Evolutionary conservation across 306 rosid genomes (phyloP), one percentile per base, ranked within the genome.

Genomic region (Prunus fruticosa): DNA sequence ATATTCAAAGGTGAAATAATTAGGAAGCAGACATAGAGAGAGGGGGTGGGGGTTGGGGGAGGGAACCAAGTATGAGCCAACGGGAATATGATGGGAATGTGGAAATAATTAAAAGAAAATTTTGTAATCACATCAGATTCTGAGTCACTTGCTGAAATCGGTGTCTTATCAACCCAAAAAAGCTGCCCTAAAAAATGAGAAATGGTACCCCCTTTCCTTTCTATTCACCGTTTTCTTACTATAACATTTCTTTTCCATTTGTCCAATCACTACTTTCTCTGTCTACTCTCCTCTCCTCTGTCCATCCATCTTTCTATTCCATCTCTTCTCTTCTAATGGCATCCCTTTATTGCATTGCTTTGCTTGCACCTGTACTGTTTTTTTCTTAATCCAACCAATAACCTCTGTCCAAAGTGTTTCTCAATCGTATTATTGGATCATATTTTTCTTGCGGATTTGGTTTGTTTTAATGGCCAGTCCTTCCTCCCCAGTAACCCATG

Each of bases 261-360:
- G 91, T 89, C 87, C 78, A 80, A 82, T 86, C 91, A 74, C 46
- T 12, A 3, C 82, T 81, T 81, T 86, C 65, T 27, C 65, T 25
- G 34, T 73, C 27, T 73, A 41, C 72, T 34, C 75, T 69, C 70
- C 51, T 34, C 84, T 73, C 80, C 64, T 41, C 82, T 70, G 88
- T 84, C 88, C 81, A 82, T 86, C 86, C 56, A 79, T 64, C 78
- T 61, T 27, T 25, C 65, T 27, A 2, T 0, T 46, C 38, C 3
- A 14, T 14, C 34, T 8, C 3, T 14, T 13, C 38, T 16, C 18
- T 27, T 12, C 43, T 38, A 38, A 38, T 38, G 43, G 13, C 16
- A 49, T 0, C 5, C 16, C 18, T 49, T 49, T 22, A 19, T 10
- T 56, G 62, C 62, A 56, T 20, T 20, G 28, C 62, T n/a, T 20